phyloP scores from a whole-genome alignment of 2,329 filamentous ascomycete species.

The Pseudogymnoascus sp. region DNA sequence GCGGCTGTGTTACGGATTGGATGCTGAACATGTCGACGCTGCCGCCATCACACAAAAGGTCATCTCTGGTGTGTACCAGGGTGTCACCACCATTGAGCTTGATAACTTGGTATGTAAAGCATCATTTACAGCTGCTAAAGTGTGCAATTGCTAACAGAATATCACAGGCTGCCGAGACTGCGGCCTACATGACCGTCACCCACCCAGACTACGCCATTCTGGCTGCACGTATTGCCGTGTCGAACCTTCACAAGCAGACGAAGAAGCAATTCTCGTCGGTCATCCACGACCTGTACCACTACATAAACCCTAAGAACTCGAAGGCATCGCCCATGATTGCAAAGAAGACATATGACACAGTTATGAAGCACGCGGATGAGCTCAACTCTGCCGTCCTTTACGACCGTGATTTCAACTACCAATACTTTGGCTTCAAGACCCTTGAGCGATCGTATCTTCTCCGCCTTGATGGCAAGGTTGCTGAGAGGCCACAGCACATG shows the following conservation, averaged over 20 bases:
- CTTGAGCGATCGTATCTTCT: slow-evolving; percentile 95
- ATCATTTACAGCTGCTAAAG: slow-evolving; percentile 19
- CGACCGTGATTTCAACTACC: slow-evolving; percentile 99
- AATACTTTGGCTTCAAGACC: slow-evolving; percentile 99
- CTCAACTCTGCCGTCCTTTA: slow-evolving; percentile 98
- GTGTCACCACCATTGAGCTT: slow-evolving; percentile 91
- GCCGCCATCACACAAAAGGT: slow-evolving; percentile 99
- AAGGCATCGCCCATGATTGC: slow-evolving; percentile 90
- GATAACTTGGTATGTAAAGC: slow-evolving; percentile 78
- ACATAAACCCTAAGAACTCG: slow-evolving; percentile 88
- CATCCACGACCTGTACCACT: slow-evolving; percentile 86
- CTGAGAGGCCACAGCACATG: slow-evolving; percentile 97
- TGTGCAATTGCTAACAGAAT: slow-evolving; percentile 16
- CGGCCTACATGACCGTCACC: slow-evolving; percentile 98
- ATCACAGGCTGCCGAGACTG: slow-evolving; percentile 85
- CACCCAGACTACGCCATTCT: slow-evolving; percentile 99
- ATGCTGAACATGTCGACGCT: slow-evolving; percentile 91
- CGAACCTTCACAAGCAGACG: slow-evolving; percentile 99
- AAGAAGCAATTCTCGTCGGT: slow-evolving; percentile 99
- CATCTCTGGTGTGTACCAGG: slow-evolving; percentile 97
- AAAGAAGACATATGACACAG: slow-evolving; percentile 77
- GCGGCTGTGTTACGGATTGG: slow-evolving; percentile 92
- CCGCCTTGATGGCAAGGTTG: slow-evolving; percentile 90
- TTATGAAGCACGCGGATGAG: slow-evolving; percentile 95
- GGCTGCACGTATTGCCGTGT: slow-evolving; percentile 94